These are phyloP conservation scores for Rhododendron ferrugineum DNA, from an alignment of 148 eudicot species.

Conservation along the genomic window DNA sequence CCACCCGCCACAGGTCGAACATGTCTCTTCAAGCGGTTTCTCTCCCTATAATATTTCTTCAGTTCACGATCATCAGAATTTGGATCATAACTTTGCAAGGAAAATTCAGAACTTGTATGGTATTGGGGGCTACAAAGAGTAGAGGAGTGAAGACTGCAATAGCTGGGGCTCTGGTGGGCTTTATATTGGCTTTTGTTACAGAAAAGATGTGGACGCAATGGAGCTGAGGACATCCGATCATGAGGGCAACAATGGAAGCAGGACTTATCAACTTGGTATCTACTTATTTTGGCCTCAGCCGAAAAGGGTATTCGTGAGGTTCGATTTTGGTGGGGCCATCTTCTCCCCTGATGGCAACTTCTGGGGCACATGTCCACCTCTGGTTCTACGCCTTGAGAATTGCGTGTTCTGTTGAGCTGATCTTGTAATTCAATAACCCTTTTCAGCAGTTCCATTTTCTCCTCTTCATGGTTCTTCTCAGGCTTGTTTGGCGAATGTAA, in stretches of 20 bases:
- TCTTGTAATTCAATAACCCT: conserved; percentile 39
- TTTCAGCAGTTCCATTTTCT: conserved; percentile 28
- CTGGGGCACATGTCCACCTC: conserved; percentile 26
- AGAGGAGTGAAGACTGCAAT: conserved; percentile 25
- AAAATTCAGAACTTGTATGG: conserved; percentile 29
- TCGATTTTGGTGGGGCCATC: conserved; percentile 23
- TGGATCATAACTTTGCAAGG: conserved; percentile 29
- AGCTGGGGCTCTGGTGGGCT: conserved; percentile 21
- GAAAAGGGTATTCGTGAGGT: conserved; percentile 43
- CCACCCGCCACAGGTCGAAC: conserved; percentile 61
- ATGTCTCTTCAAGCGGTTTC: conserved; percentile 37
- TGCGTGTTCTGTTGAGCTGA: conserved; percentile 30
- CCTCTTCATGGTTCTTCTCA: conserved; percentile 26
- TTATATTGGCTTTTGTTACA: conserved; percentile 21
- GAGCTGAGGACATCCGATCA: conserved; percentile 45
- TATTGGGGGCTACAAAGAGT: conserved; percentile 31
- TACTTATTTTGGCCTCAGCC: conserved; percentile 37
- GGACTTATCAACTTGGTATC: conserved; percentile 28
- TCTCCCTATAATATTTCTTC: conserved; percentile 37
- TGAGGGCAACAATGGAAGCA: conserved; percentile 40
- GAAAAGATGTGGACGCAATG: conserved; percentile 32
- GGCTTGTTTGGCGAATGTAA: conserved; percentile 24
- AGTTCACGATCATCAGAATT: conserved; percentile 31
- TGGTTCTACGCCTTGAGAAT: conserved; percentile 23
- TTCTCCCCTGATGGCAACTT: conserved; percentile 25